A percentile compares a stretch with the other conserved stretches of the same genome.
Conservation (phyloP, 108 stramenopile species). For the Nannochloropsis salina region DNA sequence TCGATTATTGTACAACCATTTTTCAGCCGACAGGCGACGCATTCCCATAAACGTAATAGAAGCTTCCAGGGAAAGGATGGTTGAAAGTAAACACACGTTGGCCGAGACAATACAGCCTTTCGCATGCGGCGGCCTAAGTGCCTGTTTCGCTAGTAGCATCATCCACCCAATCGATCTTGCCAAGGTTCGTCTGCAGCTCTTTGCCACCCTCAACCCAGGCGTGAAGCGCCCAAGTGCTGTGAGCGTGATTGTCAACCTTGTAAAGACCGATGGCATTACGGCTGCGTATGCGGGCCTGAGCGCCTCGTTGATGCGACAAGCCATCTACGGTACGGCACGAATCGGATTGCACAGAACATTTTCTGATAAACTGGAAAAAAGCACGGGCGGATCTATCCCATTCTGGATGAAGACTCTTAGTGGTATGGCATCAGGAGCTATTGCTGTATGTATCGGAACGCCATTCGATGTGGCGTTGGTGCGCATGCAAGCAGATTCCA, state of each 20-base stretch:
- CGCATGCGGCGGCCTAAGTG: conserved; percentile 72
- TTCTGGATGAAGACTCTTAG: conserved; percentile 77
- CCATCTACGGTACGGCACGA: conserved; percentile 97
- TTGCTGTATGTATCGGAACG: conserved; percentile 93
- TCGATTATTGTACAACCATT: too few species aligned
- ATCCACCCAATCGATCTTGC: conserved; percentile 96
- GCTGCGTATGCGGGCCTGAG: conserved; percentile 83
- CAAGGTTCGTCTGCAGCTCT: conserved; percentile 82
- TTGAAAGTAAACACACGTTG: neutral
- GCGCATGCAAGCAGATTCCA: conserved; percentile 86
- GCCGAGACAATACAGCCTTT: conserved; percentile 57
- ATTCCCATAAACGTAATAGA: too few species aligned
- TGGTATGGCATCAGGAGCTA: conserved; percentile 85
- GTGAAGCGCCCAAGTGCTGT: conserved; percentile 69
- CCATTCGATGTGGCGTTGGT: conserved; percentile 91
- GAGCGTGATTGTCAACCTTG: conserved; percentile 65
- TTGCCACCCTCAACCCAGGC: conserved; percentile 82
- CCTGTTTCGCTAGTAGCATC: conserved; percentile 79
- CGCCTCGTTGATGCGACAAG: conserved; percentile 90
- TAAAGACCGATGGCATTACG: conserved; percentile 67
- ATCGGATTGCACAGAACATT: conserved; percentile 94
- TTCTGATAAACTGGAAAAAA: conserved; percentile 64
- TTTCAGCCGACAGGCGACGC: too few species aligned
- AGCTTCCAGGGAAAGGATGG: neutral
- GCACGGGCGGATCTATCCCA: conserved; percentile 73